Conservation (phyloP, 768 basidiomycete species). For the Collybia mongolica region DNA sequence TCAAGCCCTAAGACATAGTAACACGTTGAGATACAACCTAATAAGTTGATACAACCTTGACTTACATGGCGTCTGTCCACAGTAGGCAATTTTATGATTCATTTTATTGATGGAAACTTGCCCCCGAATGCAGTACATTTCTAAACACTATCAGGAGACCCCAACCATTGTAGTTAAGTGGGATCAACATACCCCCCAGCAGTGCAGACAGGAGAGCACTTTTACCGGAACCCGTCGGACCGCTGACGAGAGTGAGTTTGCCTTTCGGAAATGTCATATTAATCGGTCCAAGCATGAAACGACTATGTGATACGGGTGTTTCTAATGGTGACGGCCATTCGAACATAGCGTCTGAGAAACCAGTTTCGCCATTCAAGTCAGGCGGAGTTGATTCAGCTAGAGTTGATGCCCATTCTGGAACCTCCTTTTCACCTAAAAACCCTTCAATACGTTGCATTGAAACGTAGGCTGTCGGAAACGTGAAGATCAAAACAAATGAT, state of each 20-base stretch:
- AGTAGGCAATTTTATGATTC: slow-evolving; percentile 64
- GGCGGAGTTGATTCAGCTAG: slow-evolving; percentile 35
- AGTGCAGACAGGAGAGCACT: slow-evolving; percentile 60
- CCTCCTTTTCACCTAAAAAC: slow-evolving; percentile 73
- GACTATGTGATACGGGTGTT: slow-evolving; percentile 23
- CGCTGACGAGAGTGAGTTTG: slow-evolving; percentile 56
- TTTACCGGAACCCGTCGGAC: slow-evolving; percentile 72
- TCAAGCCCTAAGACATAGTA: slow-evolving; percentile 57
- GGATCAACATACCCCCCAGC: slow-evolving; percentile 52
- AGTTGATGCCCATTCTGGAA: slow-evolving; percentile 75
- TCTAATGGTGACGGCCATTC: slow-evolving; percentile 48
- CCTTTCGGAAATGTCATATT: slow-evolving; percentile 57
- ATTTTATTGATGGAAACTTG: slow-evolving; percentile 53
- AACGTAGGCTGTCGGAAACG: slow-evolving; percentile 52
- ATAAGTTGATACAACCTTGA: background rate
- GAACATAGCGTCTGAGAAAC: slow-evolving; percentile 55
- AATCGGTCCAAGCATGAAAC: slow-evolving; percentile 58
- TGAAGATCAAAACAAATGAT: slow-evolving; percentile 5
- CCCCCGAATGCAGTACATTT: slow-evolving; percentile 59
- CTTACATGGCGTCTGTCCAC: slow-evolving; percentile 64
- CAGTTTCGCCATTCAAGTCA: slow-evolving; percentile 32
- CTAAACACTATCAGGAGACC: slow-evolving; percentile 26
- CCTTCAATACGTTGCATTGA: slow-evolving; percentile 80
- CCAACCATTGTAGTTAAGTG: slow-evolving; percentile 4
- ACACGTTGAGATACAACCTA: slow-evolving; percentile 2